These are phyloP conservation scores for Carex littledalei DNA, from an alignment of 176 grass and related monocot species.

Conservation along the genomic window DNA sequence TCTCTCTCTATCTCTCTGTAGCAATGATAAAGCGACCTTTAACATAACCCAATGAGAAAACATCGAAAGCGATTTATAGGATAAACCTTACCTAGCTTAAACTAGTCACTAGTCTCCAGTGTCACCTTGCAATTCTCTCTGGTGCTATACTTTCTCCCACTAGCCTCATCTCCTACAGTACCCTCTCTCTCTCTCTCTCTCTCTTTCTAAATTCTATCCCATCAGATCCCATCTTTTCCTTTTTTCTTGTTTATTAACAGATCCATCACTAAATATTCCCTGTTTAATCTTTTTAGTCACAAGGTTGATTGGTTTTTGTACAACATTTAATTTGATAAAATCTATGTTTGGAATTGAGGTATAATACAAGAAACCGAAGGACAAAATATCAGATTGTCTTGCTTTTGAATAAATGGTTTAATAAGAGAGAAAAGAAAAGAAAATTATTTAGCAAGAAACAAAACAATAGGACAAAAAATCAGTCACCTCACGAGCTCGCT, in stretches of 20 bases:
- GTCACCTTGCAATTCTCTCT: not conserved
- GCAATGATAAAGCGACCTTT: conserved; percentile 21
- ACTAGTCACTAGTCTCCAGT: conserved; percentile 12
- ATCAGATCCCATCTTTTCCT: not conserved
- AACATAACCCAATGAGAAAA: conserved; percentile 24
- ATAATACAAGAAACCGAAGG: not conserved
- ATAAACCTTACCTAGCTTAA: conserved; percentile 9
- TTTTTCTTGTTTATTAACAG: not conserved
- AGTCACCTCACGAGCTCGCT: not conserved
- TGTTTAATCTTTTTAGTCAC: not conserved
- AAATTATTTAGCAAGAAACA: not conserved
- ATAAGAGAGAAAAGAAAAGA: not conserved
- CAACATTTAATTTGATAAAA: not conserved
- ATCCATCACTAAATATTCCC: not conserved
- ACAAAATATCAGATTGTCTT: not conserved
- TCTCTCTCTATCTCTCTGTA: not conserved
- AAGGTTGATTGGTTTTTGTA: not conserved
- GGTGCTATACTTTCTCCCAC: conserved; percentile 9
- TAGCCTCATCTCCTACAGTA: not conserved
- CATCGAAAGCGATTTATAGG: conserved; percentile 21
- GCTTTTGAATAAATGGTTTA: not conserved
- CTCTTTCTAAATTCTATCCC: not conserved
- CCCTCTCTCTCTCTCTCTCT: not conserved
- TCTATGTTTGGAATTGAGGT: not conserved
- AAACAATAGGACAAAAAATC: not conserved